These are phyloP conservation scores for Emmonsiellopsis sp. DNA, from an alignment of 2,329 filamentous ascomycete species.

Conservation along the genomic window DNA sequence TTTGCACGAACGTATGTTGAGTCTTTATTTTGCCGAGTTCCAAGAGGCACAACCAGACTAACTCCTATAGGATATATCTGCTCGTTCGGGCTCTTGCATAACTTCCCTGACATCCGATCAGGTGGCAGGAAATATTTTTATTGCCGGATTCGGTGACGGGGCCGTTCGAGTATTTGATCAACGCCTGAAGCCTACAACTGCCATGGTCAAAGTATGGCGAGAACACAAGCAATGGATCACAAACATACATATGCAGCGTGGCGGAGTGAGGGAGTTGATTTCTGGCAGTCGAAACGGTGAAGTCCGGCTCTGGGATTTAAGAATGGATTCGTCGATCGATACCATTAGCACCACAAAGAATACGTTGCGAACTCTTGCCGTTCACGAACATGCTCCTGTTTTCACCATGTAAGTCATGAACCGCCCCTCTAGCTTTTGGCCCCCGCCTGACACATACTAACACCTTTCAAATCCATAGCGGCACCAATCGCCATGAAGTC, in stretches of 20 bases:
- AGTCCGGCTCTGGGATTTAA: conserved; percentile 92
- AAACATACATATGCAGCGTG: conserved; percentile 92
- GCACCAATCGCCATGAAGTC: conserved; percentile 77
- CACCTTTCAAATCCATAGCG: conserved; percentile 44
- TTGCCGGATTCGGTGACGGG: conserved; percentile 92
- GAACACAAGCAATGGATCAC: conserved; percentile 94
- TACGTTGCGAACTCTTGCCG: conserved; percentile 74
- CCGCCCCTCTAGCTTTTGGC: not conserved
- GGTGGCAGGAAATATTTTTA: conserved; percentile 92
- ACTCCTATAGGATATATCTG: conserved; percentile 65
- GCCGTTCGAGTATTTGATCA: conserved; percentile 92
- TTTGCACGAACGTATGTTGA: conserved; percentile 60
- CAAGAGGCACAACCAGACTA: conserved; percentile 4
- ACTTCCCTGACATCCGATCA: conserved; percentile 94
- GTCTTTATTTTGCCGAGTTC: not conserved
- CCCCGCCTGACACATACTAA: conserved; percentile 6
- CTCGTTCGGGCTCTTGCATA: conserved; percentile 88
- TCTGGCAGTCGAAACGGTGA: conserved; percentile 88
- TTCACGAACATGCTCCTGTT: conserved; percentile 92
- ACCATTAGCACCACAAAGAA: conserved; percentile 67
- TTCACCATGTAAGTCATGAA: conserved; percentile 67
- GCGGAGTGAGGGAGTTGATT: conserved; percentile 82
- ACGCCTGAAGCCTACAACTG: conserved; percentile 69
- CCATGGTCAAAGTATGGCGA: conserved; percentile 95
- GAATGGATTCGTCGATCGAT: conserved; percentile 69